Base-by-base conservation (phyloP, 2,329 filamentous ascomycete species). In the Colletotrichum magnum region DNA sequence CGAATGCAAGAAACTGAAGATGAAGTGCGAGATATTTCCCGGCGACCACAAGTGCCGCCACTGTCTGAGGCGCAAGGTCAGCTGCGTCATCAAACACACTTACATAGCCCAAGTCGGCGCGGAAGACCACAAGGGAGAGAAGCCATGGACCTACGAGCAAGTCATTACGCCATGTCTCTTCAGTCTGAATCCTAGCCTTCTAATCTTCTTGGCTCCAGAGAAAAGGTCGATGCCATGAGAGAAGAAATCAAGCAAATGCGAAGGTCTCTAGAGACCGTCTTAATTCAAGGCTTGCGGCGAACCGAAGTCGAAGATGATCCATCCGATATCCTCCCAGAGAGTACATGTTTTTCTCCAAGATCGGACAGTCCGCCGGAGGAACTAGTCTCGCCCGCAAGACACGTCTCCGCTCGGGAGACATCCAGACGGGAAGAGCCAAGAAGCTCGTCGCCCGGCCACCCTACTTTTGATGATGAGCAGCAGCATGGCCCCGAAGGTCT, bases 401-500 rank as follows among this genome's bases (percentile, higher is more conserved):
- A 2, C 41, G 5, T 15, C 6, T n/a, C 41, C 2, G 52, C 18
- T 16, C 24, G 32, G 52, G 18, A 18, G 18, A 56, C 6, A 6
- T 26, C 28, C 15, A 21, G 32, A 16, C 16, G 52, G 52, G 18
- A 6, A 56, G 41, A 47, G 50, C 54, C 59, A 0, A 50, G 60
- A 1, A 41, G 50, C 10, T 50, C 48, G 0, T 64, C 60, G 2
- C 60, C 52, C 3, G 41, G 39, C 10, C 13, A 15, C 16, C 60
- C 26, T 10, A 39, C n/a, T 5, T 39, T 52, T 1, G 58, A 74
- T 77, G 26, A 70, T 72, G 21, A 75, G 71, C 64, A 75, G 74
- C 64, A 43, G 7, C 21, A 26, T 13, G 60, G 52, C 1, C 39
- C 60, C 4, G 60, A 47, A 5, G 47, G 18, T 7, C 39, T 86